A percentile compares a stretch with the other conserved stretches of the same genome.
These are phyloP conservation scores for Theobroma cacao DNA, from an alignment of 345 rosid genomes.

Conservation along the genomic window DNA sequence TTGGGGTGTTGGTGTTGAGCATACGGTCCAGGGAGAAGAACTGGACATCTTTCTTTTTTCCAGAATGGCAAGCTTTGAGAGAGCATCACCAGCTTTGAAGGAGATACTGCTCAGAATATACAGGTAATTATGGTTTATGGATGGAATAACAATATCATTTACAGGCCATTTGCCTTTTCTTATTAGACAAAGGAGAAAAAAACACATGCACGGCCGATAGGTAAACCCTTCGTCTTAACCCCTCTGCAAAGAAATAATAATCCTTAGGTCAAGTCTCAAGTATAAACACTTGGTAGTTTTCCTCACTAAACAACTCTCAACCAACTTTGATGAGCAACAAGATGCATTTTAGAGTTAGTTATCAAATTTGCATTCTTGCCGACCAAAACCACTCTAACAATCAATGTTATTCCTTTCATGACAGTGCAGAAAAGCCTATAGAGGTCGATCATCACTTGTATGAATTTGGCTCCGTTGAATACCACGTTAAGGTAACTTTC, in stretches of 20 bases:
- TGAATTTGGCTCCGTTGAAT: slow-evolving; percentile 77
- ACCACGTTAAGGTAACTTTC: slow-evolving; percentile 64
- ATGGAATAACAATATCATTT: neutral
- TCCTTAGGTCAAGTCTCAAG: no score
- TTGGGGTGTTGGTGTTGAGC: neutral
- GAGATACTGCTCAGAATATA: slow-evolving; percentile 43
- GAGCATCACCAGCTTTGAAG: slow-evolving; percentile 56
- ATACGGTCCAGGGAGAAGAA: neutral
- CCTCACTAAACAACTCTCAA: no score
- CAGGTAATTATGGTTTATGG: slow-evolving; percentile 25
- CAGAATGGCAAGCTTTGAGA: slow-evolving; percentile 44
- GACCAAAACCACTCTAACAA: neutral
- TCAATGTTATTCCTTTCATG: slow-evolving; percentile 20
- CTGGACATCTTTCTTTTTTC: neutral
- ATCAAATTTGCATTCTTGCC: neutral
- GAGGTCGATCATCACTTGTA: slow-evolving; percentile 73
- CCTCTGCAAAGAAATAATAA: no score
- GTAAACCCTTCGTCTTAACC: no score
- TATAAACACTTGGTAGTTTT: no score
- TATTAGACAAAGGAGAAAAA: no score
- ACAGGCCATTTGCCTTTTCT: no score
- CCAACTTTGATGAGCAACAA: no score
- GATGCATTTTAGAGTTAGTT: no score
- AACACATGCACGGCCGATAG: no score
- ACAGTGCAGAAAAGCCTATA: slow-evolving; percentile 56